phyloP scores from a whole-genome alignment of 257 asterid species.

The Primulina tabacum region DNA sequence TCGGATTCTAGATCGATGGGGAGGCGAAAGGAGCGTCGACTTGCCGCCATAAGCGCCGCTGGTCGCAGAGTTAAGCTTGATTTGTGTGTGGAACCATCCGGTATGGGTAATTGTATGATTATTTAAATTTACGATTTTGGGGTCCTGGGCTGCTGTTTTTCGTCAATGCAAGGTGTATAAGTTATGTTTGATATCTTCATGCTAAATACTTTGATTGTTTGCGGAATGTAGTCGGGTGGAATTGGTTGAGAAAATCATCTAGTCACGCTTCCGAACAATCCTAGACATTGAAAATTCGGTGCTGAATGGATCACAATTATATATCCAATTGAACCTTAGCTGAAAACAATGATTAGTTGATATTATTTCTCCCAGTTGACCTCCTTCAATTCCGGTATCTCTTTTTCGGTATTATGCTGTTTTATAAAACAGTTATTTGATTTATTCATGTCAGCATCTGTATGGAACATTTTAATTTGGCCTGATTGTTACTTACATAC shows the following conservation, averaged over 20 bases:
- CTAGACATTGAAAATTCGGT: not conserved
- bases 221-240: not conserved
- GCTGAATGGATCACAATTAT: not conserved
- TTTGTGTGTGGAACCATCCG: conserved; percentile 92
- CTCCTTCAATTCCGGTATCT: not conserved
- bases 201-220: not conserved
- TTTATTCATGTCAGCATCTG: not conserved
- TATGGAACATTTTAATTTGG: not conserved
- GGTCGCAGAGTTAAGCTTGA: conserved; percentile 93
- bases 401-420: not conserved
- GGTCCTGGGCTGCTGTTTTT: conserved; percentile 13
- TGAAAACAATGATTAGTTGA: not conserved
- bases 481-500: conserved; percentile 14
- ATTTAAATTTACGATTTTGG: not conserved
- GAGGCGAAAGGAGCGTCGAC: conserved; percentile 89
- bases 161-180: not conserved
- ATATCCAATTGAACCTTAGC: not conserved
- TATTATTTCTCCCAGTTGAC: too few relatives aligned
- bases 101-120: conserved; percentile 29
- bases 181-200: not conserved
- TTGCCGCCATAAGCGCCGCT: conserved; percentile 58
- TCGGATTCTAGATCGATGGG: conserved; percentile 49
- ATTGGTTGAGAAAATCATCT: not conserved
- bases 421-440: not conserved
- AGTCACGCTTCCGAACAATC: too few relatives aligned